Base-by-base conservation (phyloP, 495 filamentous ascomycete genomes). In the Cetradonia linearis region DNA sequence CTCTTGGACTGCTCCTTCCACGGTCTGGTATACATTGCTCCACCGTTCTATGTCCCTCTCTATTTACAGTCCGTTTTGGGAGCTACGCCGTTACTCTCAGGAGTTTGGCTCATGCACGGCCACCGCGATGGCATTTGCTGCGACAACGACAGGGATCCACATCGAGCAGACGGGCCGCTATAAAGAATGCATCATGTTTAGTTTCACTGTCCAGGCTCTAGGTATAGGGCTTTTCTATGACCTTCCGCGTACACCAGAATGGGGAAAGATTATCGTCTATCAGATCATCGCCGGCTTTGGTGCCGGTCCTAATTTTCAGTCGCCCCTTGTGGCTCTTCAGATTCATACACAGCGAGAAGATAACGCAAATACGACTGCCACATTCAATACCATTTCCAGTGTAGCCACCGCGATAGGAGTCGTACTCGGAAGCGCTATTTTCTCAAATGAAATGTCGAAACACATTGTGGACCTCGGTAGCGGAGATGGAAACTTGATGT, bases 311-410 rank as follows among this genome's bases (percentile, higher is more conserved):
- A 69, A 76, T 42, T 77, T 79, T 66, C 66, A 74, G 67, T 73
- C 84, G 0, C 89, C 89, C 1, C 79, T 94, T 40, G 84, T 95
- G 48, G 87, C 90, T 0, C 72, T 94, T 1, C 88, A 93, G 62
- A 80, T 81, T 25, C 78, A 78, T 34, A 80, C 91, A 58, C 71
- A 78, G 2, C 81, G 82, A 25, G 74, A 77, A 6, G 87, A 93
- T 53, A 86, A 87, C 23, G 89, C 84, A 0, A 80, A 85, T 1
- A 89, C 86, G 5, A 91, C 87, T 0, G 81, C 83, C 0, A 88
- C 87, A 0, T 86, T 89, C 60, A 79, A 81, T 2, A 91, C 91
- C 69, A 74, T 89, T 34, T 81, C 89, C 3, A 84, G 87, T 63
- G 72, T 95, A 7, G 83, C 82, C 1, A 42, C 25, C 9, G 36